Conservation (phyloP, 371 early-diverging fungal species). For the Apophysomyces trapeziformis region DNA sequence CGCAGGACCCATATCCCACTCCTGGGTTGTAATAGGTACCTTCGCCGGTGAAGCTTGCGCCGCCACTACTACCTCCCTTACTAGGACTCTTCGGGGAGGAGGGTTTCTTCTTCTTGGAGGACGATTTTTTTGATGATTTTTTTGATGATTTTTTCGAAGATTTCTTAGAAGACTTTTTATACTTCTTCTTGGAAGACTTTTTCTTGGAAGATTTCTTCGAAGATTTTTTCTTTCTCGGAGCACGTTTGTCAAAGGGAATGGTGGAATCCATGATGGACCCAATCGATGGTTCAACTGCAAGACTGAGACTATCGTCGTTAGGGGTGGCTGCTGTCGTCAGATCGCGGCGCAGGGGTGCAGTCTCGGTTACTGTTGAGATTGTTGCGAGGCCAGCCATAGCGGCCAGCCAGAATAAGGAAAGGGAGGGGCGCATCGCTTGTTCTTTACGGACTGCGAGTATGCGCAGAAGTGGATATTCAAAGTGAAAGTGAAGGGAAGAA, state of each 20-base stretch:
- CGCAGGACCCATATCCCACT: constrained; percentile 44
- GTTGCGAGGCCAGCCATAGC: constrained; percentile 17
- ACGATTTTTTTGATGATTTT: background rate
- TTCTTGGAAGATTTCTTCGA: background rate
- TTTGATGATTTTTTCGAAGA: constrained; percentile 1
- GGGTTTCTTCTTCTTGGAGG: constrained; percentile 1
- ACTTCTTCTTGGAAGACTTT: background rate
- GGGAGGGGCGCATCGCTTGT: constrained; percentile 1
- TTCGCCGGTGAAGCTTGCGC: constrained; percentile 30
- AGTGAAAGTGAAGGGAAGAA: constrained; percentile 9
- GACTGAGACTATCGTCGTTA: background rate
- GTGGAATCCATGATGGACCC: background rate
- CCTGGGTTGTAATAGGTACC: constrained; percentile 38
- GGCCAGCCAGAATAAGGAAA: constrained; percentile 18
- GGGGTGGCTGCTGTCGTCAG: background rate
- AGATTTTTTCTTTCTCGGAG: background rate
- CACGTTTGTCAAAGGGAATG: background rate
- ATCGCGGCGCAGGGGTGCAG: background rate
- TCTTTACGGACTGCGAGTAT: background rate
- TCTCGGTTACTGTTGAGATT: constrained; percentile 7
- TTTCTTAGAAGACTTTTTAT: background rate
- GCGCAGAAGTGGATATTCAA: constrained; percentile 10
- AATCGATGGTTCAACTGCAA: background rate
- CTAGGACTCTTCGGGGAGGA: background rate
- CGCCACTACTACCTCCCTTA: background rate